Evolutionary conservation across 352 stramenopile species (phyloP).

Genomic region (Pythium scleroteichum): DNA sequence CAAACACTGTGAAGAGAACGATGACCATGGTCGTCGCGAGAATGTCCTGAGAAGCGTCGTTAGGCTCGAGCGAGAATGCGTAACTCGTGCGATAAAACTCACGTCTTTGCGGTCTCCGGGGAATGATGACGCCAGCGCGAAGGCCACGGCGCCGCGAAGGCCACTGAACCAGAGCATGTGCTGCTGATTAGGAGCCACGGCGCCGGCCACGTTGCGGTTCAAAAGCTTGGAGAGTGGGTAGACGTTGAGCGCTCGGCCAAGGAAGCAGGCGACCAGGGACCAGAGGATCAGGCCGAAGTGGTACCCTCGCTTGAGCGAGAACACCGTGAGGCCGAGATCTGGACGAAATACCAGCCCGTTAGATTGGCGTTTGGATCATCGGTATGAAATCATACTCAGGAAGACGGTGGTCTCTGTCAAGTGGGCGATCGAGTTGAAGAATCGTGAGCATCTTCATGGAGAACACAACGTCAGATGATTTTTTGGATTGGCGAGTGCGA

Average conservation of each 20-base stretch:
- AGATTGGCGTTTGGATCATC: not conserved
- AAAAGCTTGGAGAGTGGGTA: conserved; percentile 52
- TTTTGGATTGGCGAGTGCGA: no score
- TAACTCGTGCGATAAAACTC: not conserved
- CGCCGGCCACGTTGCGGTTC: conserved; percentile 20
- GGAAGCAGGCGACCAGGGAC: conserved; percentile 53
- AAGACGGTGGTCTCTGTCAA: conserved; percentile 80
- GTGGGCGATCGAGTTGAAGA: conserved; percentile 67
- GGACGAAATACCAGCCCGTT: not conserved
- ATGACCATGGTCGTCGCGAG: conserved; percentile 77
- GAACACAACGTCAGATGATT: no score
- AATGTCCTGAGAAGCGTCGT: conserved; percentile 38
- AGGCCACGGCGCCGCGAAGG: conserved; percentile 81
- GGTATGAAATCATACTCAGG: conserved; percentile 32
- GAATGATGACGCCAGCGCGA: conserved; percentile 65
- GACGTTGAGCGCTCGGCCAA: conserved; percentile 59
- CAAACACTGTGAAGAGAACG: conserved; percentile 80
- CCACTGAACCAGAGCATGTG: conserved; percentile 85
- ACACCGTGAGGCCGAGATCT: conserved; percentile 75
- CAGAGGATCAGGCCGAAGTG: conserved; percentile 55
- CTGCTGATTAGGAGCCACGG: conserved; percentile 43
- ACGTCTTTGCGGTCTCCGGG: conserved; percentile 38
- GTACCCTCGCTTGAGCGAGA: conserved; percentile 45
- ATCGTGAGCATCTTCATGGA: conserved; percentile 24
- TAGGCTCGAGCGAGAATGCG: not conserved